These are phyloP conservation scores for Psilocybe cyanescens DNA, from an alignment of 768 basidiomycete genomes.

Conservation along the genomic window DNA sequence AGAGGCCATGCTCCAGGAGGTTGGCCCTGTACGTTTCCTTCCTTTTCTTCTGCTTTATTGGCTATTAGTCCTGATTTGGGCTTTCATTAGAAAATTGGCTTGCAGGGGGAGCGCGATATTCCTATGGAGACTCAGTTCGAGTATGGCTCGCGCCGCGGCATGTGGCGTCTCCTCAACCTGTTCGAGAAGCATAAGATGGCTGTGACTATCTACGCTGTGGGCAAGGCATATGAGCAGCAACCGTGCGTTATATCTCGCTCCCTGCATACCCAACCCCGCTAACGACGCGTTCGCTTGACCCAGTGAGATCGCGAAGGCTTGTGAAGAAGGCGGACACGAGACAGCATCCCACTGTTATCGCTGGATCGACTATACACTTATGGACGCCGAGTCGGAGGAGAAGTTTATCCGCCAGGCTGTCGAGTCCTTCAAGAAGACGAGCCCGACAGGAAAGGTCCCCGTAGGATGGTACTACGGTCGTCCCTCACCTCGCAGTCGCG, in stretches of 20 bases:
- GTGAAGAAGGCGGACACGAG: conserved; percentile 20
- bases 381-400: conserved; percentile 20
- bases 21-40: conserved; percentile 12
- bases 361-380: conserved; percentile 19
- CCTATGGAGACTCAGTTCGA: conserved; percentile 23
- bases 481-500: conserved; percentile 19
- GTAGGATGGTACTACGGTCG: conserved; percentile 23
- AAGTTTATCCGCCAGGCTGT: conserved; percentile 18
- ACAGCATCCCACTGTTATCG: conserved; percentile 24
- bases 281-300: background rate
- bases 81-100: conserved; percentile 7
- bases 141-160: conserved; percentile 21
- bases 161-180: conserved; percentile 22
- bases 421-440: conserved; percentile 17
- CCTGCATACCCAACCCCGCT: too few species aligned
- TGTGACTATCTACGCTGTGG: conserved; percentile 20
- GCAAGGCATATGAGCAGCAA: conserved; percentile 18
- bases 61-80: background rate
- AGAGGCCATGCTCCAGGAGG: conserved; percentile 16
- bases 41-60: background rate
- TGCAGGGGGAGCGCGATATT: conserved; percentile 18
- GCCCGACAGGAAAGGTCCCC: conserved; percentile 17
- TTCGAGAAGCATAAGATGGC: conserved; percentile 20
- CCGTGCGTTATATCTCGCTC: conserved; percentile 9
- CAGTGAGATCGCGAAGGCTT: conserved; percentile 18